Conservation (phyloP, 805 yeast species). For the Lachancea nothofagi region DNA sequence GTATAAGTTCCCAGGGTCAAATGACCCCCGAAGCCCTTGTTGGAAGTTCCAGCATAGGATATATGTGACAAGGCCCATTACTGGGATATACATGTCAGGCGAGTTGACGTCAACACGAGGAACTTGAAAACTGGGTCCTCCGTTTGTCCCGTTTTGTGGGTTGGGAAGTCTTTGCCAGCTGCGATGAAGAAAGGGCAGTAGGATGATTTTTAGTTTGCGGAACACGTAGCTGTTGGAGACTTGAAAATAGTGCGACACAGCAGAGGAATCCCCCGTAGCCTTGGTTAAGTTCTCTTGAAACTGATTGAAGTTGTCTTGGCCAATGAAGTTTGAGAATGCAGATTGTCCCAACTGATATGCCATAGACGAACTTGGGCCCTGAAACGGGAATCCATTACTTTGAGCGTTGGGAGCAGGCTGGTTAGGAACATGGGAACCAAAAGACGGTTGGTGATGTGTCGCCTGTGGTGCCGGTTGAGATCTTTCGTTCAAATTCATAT, state of each 20-base stretch:
- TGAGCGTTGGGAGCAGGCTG: conserved; percentile 9
- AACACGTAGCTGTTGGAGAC: conserved; percentile 86
- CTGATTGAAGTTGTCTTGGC: conserved; percentile 54
- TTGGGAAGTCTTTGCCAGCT: conserved; percentile 66
- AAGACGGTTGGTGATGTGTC: conserved; percentile 13
- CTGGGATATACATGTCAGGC: conserved; percentile 92
- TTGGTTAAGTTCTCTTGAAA: conserved; percentile 45
- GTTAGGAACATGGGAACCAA: conserved; percentile 18
- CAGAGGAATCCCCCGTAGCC: conserved; percentile 36
- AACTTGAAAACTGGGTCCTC: conserved; percentile 36
- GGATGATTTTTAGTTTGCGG: conserved; percentile 61
- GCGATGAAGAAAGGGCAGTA: conserved; percentile 81
- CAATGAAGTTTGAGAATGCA: conserved; percentile 48
- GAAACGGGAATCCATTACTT: conserved; percentile 43
- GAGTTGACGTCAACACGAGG: conserved; percentile 88
- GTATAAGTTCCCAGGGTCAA: conserved; percentile 91
- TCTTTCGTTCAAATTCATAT: conserved; percentile 18
- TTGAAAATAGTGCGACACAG: conserved; percentile 81
- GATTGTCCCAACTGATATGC: conserved; percentile 85
- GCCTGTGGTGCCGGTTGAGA: background rate
- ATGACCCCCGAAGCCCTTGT: conserved; percentile 81
- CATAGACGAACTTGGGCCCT: conserved; percentile 75
- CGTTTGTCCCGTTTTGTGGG: conserved; percentile 11
- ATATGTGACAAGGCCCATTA: conserved; percentile 88
- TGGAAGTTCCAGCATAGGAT: conserved; percentile 76